phyloP scores from a whole-genome alignment of 2,329 filamentous ascomycete genomes.

The Stachybotrys elegans region DNA sequence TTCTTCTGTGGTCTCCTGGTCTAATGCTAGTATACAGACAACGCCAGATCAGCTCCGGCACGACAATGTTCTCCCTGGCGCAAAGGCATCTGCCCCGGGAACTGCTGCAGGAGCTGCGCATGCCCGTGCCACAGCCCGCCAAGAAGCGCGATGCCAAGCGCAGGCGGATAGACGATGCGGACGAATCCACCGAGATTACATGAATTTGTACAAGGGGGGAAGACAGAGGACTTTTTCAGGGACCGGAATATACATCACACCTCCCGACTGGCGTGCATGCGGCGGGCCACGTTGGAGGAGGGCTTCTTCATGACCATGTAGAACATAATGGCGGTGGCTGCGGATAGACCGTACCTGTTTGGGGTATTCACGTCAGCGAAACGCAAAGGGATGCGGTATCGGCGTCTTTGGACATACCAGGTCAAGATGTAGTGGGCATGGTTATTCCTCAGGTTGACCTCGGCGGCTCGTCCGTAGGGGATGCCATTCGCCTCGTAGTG shows the following conservation, averaged over 20 bases:
- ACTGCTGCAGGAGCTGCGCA: slow-evolving; percentile 74
- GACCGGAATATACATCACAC: slow-evolving; percentile 63
- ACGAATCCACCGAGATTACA: slow-evolving; percentile 28
- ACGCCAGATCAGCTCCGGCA: slow-evolving; percentile 65
- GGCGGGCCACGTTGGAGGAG: slow-evolving; percentile 63
- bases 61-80: slow-evolving; percentile 81
- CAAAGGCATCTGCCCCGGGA: slow-evolving; percentile 78
- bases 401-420: slow-evolving; percentile 58
- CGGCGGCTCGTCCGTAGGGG: slow-evolving; percentile 80
- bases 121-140: slow-evolving; percentile 52
- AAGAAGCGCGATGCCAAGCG: slow-evolving; percentile 38
- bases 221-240: slow-evolving; percentile 11
- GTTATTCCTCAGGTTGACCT: slow-evolving; percentile 93
- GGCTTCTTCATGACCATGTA: slow-evolving; percentile 93
- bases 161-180: slow-evolving; percentile 24
- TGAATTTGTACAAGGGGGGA: slow-evolving; percentile 17
- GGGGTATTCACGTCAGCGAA: slow-evolving; percentile 3
- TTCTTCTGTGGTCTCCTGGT: slow-evolving; percentile 13
- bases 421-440: slow-evolving; percentile 99
- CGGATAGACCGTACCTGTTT: slow-evolving; percentile 74
- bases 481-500: slow-evolving; percentile 76
- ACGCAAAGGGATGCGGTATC: not conserved
- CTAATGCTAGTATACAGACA: slow-evolving; percentile 53
- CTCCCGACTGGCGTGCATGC: slow-evolving; percentile 70
- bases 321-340: slow-evolving; percentile 90